Evolutionary conservation across 176 grass and related monocot species (phyloP), one percentile per base, ranked within the genome.

Genomic region (Lolium multiflorum): DNA sequence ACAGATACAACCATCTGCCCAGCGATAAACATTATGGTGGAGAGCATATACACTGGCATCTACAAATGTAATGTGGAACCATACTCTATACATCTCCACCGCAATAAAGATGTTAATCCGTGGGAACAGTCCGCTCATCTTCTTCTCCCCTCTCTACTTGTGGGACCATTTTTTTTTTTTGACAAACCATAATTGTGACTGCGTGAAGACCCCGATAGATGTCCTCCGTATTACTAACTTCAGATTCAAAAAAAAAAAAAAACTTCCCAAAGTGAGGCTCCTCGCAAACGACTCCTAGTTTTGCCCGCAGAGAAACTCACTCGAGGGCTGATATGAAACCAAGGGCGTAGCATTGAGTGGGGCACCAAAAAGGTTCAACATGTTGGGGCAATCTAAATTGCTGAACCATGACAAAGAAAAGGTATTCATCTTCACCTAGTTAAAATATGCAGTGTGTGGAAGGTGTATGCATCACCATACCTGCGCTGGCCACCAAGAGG

Each of bases 401-500:
- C 24, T 75, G 48, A 75, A 6, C 47, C 48, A 6, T 31, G 49
- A 12, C 47, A 75, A 52, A 51, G 22, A 15, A 74, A 74, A 28
- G 71, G 71, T 28, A 74, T 49, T 50, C 25, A 75, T 11, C 72
- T 49, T 50, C 25, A 75, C n/a, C 72, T 18, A 75, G 48, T 75
- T 74, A 35, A 38, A 39, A 80, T 15, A 50, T 49, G 56, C 44
- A 59, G 38, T 67, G 16, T 31, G 62, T 51, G 31, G 38, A 88
- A 88, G 43, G 16, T 81, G 75, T 35, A 52, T 55, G 52, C 25
- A 41, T 8, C 56, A 65, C 15, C 63, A 63, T 90, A 99, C 97
- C 97, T 96, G 97, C 68, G 92, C 90, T 85, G 97, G 97, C 94
- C 97, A 99, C 97, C 94, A 99, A 65, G 88, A 89, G 18, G 85